phyloP scores from a whole-genome alignment of 768 basidiomycete species.

The Hericium coralloides region DNA sequence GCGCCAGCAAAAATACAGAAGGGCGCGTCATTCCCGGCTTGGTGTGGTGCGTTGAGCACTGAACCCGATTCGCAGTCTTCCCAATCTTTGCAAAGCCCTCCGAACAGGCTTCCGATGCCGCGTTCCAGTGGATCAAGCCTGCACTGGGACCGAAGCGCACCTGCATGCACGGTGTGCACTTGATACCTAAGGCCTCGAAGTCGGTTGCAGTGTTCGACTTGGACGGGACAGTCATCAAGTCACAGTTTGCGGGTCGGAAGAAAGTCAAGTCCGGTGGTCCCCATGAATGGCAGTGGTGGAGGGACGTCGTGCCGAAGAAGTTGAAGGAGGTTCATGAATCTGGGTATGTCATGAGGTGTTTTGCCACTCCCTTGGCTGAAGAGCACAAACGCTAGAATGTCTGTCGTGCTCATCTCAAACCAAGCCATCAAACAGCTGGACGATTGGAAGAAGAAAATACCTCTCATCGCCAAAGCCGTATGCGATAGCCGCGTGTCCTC shows the following conservation, averaged over 20 bases:
- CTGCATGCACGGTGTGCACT: conserved; percentile 29
- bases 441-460: conserved; percentile 73
- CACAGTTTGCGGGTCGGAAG: conserved; percentile 18
- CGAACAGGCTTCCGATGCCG: not conserved
- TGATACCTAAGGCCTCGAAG: conserved; percentile 31
- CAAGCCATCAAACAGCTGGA: conserved; percentile 53
- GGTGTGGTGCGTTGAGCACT: not conserved
- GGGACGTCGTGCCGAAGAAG: conserved; percentile 47
- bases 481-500: too few relatives aligned
- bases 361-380: not conserved
- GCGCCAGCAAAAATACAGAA: too few relatives aligned
- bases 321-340: conserved; percentile 48
- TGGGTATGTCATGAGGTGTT: conserved; percentile 39
- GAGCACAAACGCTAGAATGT: not conserved
- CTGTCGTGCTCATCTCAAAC: conserved; percentile 76
- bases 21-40: too few relatives aligned
- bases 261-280: conserved; percentile 22
- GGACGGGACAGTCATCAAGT: conserved; percentile 74
- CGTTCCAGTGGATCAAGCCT: conserved; percentile 24
- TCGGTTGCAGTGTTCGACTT: conserved; percentile 80
- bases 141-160: conserved; percentile 23
- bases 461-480: conserved; percentile 55
- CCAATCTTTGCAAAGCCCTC: not conserved
- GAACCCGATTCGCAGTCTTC: not conserved
- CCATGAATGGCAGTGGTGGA: conserved; percentile 73